Evolutionary conservation across 495 filamentous ascomycete genomes (phyloP), one percentile per base, ranked within the genome.

Genomic region (Hyphodiscus hymeniophilus): DNA sequence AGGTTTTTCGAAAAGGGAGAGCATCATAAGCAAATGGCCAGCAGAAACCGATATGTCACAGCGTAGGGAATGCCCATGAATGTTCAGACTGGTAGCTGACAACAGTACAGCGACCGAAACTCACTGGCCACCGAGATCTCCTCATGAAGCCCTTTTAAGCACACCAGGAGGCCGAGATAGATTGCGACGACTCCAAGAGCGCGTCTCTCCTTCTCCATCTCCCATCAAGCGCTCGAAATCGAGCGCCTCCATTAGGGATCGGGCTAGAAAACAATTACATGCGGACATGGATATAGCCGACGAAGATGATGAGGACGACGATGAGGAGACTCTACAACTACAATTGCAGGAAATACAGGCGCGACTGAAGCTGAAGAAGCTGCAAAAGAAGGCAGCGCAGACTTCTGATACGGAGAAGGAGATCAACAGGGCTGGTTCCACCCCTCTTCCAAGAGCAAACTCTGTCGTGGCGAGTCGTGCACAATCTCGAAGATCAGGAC

Each of bases 271-370:
- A 12, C 20, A 31, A 13, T 24, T 50, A 21, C 11, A 44, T 20
- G 20, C 39, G 22, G 41, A 50, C 33, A 55, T 56, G 42, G 48
- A 42, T 20, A 55, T 56, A 38, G 48, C 38, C 16, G 16, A 58
- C 32, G 54, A 33, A 42, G 68, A 62, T 11, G 72, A 75, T 1
- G 77, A 82, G 2, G 81, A 87, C 0, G 89, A 97, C 22, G 92
- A 98, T 56, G 92, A 96, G 58, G 90, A 96, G 63, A 89, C 79
- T 1, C 63, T 96, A 24, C 72, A 90, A 51, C 69, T 98, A 51
- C 77, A 91, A 58, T 67, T 98, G 18, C 78, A 85, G 41, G 87
- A 82, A 42, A 91, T 98, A 42, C 79, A 96, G 57, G 87, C 90
- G 3, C 80, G 81, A 51, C 68, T 97, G 38, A 95, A 86, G 66